phyloP scores from a whole-genome alignment of 2,329 filamentous ascomycete species.

The Colletotrichum orchidophilum region DNA sequence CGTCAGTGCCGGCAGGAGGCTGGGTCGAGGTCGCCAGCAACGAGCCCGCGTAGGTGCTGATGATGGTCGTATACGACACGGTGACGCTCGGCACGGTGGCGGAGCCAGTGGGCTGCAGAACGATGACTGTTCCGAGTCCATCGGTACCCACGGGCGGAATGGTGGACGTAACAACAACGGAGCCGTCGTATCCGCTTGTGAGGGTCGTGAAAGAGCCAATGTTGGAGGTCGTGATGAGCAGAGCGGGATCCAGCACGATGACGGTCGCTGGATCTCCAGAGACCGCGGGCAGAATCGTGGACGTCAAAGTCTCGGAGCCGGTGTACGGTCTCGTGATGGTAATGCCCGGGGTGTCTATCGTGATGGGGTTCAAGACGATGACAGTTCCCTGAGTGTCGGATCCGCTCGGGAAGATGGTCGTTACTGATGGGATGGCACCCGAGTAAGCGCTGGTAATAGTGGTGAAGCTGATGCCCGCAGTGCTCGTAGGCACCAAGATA shows the following conservation, averaged over 20 bases:
- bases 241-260: slow-evolving; percentile 12
- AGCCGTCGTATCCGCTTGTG: background rate
- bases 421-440: background rate
- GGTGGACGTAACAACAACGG: background rate
- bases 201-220: background rate
- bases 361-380: slow-evolving; percentile 14
- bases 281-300: background rate
- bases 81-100: slow-evolving; percentile 4
- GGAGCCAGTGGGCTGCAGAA: background rate
- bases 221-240: background rate
- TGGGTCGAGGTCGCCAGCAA: slow-evolving; percentile 15
- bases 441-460: slow-evolving; percentile 12
- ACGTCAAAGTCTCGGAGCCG: background rate
- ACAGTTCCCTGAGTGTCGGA: slow-evolving; percentile 14
- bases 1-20: slow-evolving; percentile 1
- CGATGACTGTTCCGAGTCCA: background rate
- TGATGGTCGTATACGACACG: background rate
- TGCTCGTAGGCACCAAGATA: slow-evolving; percentile 4
- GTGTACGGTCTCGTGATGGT: background rate
- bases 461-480: background rate
- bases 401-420: slow-evolving; percentile 16
- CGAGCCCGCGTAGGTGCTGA: background rate
- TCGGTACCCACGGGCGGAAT: background rate
- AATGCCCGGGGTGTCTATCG: background rate
- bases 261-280: background rate